A percentile compares a stretch with the other conserved stretches of the same genome.
Evolutionary conservation across 345 rosid species (phyloP).

Genomic region (Noccaea caerulescens): DNA sequence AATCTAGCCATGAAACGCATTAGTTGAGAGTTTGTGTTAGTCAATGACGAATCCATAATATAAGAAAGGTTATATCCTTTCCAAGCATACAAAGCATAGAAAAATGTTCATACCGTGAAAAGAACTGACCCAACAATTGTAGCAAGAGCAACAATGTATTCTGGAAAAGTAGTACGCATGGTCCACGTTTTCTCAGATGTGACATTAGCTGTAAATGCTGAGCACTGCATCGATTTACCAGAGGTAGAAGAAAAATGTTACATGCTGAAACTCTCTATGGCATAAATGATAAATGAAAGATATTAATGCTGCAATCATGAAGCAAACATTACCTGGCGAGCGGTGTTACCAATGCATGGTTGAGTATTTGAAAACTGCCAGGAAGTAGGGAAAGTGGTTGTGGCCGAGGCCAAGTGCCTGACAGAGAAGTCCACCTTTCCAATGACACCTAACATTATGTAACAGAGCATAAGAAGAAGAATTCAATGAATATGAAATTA

Average conservation of each 20-base stretch:
- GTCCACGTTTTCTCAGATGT: conserved; percentile 98
- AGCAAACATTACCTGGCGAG: conserved; percentile 59
- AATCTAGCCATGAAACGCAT: conserved; percentile 4
- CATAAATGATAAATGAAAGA: conserved; percentile 4
- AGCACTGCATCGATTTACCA: conserved; percentile 62
- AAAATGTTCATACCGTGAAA: conserved; percentile 65
- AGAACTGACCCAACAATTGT: conserved; percentile 98
- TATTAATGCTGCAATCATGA: neutral
- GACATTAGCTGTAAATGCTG: conserved; percentile 73
- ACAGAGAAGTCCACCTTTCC: conserved; percentile 99
- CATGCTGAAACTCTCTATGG: conserved; percentile 2
- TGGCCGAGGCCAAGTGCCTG: conserved; percentile 84
- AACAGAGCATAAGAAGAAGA: conserved; percentile 24
- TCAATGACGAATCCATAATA: neutral
- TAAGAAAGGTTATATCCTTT: conserved; percentile 5
- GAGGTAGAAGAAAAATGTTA: conserved; percentile 28
- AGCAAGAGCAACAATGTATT: conserved; percentile 98
- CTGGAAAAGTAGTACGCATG: conserved; percentile 95
- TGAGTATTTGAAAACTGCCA: conserved; percentile 67
- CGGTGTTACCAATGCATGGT: conserved; percentile 69
- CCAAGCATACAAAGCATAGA: conserved; percentile 12
- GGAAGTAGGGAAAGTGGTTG: conserved; percentile 68
- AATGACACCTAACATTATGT: conserved; percentile 60
- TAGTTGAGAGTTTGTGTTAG: conserved; percentile 18
- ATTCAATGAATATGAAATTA: conserved; percentile 2